Evolutionary conservation across 2,329 filamentous ascomycete genomes (phyloP).

Genomic region (Talaromyces marneffei): DNA sequence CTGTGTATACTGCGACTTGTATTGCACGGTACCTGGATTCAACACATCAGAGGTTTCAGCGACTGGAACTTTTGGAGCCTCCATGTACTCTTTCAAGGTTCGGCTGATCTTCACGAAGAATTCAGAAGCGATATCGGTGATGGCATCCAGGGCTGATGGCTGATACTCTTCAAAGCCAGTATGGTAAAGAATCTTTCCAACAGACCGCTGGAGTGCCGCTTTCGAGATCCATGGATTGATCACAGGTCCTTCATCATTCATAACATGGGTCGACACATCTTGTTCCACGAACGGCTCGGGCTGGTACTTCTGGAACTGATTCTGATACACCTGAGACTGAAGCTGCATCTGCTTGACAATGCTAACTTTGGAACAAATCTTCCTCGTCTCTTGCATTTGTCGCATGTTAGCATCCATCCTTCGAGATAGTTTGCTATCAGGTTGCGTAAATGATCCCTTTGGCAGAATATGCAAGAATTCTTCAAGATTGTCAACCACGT

Average conservation of each 20-base stretch:
- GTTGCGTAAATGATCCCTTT: slow-evolving; percentile 66
- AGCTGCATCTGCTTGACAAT: slow-evolving; percentile 99
- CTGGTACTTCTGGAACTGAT: slow-evolving; percentile 96
- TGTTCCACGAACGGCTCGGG: slow-evolving; percentile 80
- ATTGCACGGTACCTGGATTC: slow-evolving; percentile 38
- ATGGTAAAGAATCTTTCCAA: slow-evolving; percentile 93
- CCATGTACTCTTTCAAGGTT: slow-evolving; percentile 75
- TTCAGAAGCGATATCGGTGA: slow-evolving; percentile 82
- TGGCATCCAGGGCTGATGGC: slow-evolving; percentile 82
- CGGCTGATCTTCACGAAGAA: slow-evolving; percentile 81
- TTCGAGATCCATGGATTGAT: slow-evolving; percentile 79
- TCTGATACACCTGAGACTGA: slow-evolving; percentile 93
- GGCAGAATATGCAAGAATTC: slow-evolving; percentile 76
- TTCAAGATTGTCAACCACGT: slow-evolving; percentile 80
- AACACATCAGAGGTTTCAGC: slow-evolving; percentile 42
- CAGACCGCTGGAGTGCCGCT: slow-evolving; percentile 78
- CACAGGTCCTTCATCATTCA: slow-evolving; percentile 80
- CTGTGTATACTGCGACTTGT: slow-evolving; percentile 65
- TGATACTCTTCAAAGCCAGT: slow-evolving; percentile 96
- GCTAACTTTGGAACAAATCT: slow-evolving; percentile 90
- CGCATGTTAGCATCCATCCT: slow-evolving; percentile 87
- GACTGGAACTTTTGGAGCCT: slow-evolving; percentile 68
- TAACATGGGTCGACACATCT: slow-evolving; percentile 82
- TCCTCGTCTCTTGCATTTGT: slow-evolving; percentile 94
- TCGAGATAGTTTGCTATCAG: slow-evolving; percentile 65